Evolutionary conservation across 2,329 filamentous ascomycete species (phyloP).

Genomic region (Westerdykella aurantiaca): DNA sequence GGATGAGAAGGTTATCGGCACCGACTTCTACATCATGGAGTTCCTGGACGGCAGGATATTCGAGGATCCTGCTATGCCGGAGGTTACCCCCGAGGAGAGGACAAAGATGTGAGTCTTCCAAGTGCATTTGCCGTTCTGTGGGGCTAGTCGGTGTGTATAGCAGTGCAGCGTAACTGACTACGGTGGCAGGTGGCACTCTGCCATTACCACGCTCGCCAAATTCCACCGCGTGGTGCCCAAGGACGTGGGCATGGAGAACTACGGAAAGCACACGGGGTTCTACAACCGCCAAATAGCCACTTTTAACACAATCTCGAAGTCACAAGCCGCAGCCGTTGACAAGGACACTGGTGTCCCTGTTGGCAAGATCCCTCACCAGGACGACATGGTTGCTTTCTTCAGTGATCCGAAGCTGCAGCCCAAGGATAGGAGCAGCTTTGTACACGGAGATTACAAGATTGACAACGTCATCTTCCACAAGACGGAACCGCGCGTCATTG

Average conservation of each 20-base stretch:
- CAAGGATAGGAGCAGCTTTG: slow-evolving; percentile 67
- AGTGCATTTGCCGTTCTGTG: not conserved
- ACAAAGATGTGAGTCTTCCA: slow-evolving; percentile 55
- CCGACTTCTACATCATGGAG: slow-evolving; percentile 95
- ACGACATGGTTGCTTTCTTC: slow-evolving; percentile 76
- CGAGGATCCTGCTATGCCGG: slow-evolving; percentile 78
- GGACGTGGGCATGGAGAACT: slow-evolving; percentile 62
- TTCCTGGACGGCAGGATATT: slow-evolving; percentile 92
- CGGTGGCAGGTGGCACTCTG: slow-evolving; percentile 65
- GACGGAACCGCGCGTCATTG: slow-evolving; percentile 80
- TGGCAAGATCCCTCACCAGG: slow-evolving; percentile 76
- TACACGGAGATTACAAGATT: slow-evolving; percentile 95
- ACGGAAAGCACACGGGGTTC: slow-evolving; percentile 70
- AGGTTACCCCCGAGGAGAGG: slow-evolving; percentile 61
- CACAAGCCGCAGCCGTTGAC: slow-evolving; percentile 70
- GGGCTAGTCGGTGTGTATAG: too few relatives aligned
- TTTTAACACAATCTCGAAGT: slow-evolving; percentile 69
- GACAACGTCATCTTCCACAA: slow-evolving; percentile 67
- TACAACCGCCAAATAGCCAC: slow-evolving; percentile 82
- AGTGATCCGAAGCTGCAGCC: slow-evolving; percentile 63
- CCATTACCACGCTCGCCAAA: slow-evolving; percentile 74
- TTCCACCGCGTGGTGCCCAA: slow-evolving; percentile 70
- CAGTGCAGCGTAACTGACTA: not conserved
- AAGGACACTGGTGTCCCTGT: slow-evolving; percentile 70
- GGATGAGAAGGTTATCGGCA: slow-evolving; percentile 73